Base-by-base conservation (phyloP, 1,284 basidiomycete genomes). In the Hymenochaete sp. region DNA sequence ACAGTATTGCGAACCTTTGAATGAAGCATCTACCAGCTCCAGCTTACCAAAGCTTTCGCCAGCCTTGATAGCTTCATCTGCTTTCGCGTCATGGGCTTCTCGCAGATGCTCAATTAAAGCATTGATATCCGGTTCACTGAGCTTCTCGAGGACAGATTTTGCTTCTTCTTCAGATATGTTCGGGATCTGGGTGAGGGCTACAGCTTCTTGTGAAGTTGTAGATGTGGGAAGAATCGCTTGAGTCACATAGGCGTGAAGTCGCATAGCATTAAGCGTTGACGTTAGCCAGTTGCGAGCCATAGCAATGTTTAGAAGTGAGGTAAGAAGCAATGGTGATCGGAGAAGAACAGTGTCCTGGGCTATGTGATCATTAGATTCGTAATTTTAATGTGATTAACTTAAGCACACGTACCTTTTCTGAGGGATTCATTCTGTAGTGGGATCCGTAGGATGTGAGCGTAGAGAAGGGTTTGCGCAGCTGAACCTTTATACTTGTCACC, bases 241-340 rank as follows among this genome's bases (percentile, higher is more conserved):
- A 0, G 82, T 74, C 37, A 98, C 68, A 61, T 82, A 81, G 11
- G 89, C 79, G 51, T 93, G 85, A 14, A 98, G 70, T 39, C 83
- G 81, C 76, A 95, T 87, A 52, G 85, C 71, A 24, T 77, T 68
- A 25, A 92, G 67, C 0, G 90, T 83, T 1, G 91, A 83, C 9
- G 75, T 61, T n/a, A 98, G 77, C 93, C 93, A 98, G 61, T 82
- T 93, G 57, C 93, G 89, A 0, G 93, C 77, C 18, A 88, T 73
- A 0, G 84, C 72, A 56, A 98, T 90, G 55, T 82, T 86, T 49
- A 93, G 71, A 38, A 98, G 70, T 0, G 90, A 88, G 45, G 77
- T 85, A 26, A 97, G 73, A 3, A 96, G 67, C n/a, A 72, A 60
- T 3, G 87, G 87, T 0, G 77, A 73, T 53, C 80, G 77, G 1